Evolutionary conservation across 2,329 filamentous ascomycete species (phyloP), one percentile per base, ranked within the genome.

Genomic region (Aspergillus terreus): DNA sequence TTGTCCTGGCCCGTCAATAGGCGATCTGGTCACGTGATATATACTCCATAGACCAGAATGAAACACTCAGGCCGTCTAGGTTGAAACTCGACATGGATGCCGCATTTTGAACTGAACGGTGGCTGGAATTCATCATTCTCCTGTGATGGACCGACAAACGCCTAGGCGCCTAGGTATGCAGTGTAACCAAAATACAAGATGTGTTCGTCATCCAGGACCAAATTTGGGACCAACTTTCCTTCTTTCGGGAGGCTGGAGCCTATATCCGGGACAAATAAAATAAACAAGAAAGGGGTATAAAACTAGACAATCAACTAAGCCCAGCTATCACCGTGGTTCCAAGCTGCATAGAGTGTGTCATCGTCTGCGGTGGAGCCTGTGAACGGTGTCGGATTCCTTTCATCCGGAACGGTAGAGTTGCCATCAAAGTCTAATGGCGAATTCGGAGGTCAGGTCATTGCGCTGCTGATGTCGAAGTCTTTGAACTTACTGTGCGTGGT

Each of bases 401-500:
- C 21, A 0, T 45, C 5, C 3, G 23, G 40, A 44, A 44, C 14
- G 12, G 44, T n/a, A 11, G 6, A n/a, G 21, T 33, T 21, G 15
- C 15, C 15, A 32, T 38, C 36, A 25, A 33, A 35, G 35, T 44
- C 50, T 51, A 47, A 33, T 58, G 44, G 19, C 50, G 10, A 32
- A 49, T 30, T 12, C n/a, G 35, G 17, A 48, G 32, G 47, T 55
- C 44, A 58, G 53, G 45, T 42, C 17, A 17, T 41, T 25, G 19
- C 44, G 46, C 41, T 21, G 27, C 47, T 52, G 43, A 51, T 43
- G 48, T 50, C 49, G 12, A 50, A 33, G 43, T 51, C 46, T 21
- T 47, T 53, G 36, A 56, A 61, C 62, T 69, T 65, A 66, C 62
- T 56, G 51, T 58, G 46, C 23, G 38, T 46, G 52, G 49, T 19